Base-by-base conservation (phyloP, 352 stramenopile genomes). In the Phytopythium chamaehyphon region DNA sequence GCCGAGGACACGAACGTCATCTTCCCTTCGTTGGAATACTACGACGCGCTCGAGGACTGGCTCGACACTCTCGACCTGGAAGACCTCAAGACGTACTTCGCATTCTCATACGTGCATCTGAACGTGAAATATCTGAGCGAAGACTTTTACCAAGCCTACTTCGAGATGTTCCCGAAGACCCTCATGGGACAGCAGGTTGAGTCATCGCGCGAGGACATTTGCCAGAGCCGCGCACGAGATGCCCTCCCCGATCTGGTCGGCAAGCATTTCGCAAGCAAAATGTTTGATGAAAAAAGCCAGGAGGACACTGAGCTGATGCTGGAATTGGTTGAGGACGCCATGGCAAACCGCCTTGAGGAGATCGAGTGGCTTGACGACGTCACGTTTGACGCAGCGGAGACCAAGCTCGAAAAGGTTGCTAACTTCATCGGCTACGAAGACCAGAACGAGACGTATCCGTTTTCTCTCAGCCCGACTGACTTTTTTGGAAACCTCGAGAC, bases 291-390 rank as follows among this genome's bases (percentile, higher is more conserved):
- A 23, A 54, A 78, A 12, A 68, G 75, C 40, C 86, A 92, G 53
- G 64, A 79, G 7, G 53, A 60, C n/a, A 84, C 90, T 26, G 54
- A 87, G 46, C 36, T 66, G 23, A 90, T 98, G 72, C 77, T 97
- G 2, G 62, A 89, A 14, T 65, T 73, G 23, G 70, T 98, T 12
- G 63, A 96, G 42, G 47, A 80, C 9, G 72, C 88, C 19, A 77
- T 97, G 60, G 61, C 64, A 31, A 67, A 80, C 22, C 75, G 83
- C 38, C 71, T 98, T 33, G 76, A 79, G 37, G 81, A 79, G 57
- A 71, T 97, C 3, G 73, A 92, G 21, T 98, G 90, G 90, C 81
- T 98, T 37, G 90, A 91, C 11, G 71, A 89, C 2, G 43, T 50
- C 24, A 98, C 93, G 10, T 73, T 84, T 37, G 42, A 54, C 1